Percentiles rank a stretch among this genome's conserved stretches.
Evolutionary conservation across 192 early-diverging fungal species (phyloP).

Genomic region (Spizellomyces punctatus): DNA sequence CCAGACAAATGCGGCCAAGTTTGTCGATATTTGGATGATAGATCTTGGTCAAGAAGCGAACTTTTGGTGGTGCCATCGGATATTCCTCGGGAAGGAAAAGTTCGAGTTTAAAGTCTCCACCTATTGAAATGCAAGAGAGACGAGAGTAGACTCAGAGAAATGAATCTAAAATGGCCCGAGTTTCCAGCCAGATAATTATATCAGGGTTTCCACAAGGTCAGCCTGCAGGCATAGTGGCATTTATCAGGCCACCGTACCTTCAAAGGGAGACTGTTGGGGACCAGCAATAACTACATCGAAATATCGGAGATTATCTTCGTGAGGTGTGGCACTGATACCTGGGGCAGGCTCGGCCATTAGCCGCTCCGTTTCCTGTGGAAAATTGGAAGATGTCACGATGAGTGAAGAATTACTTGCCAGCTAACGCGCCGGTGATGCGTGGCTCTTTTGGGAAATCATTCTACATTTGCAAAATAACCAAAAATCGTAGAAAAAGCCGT

Average conservation of each 20-base stretch:
- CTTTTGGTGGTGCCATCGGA: conserved; percentile 98
- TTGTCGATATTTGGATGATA: conserved; percentile 99
- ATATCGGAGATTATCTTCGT: conserved; percentile 95
- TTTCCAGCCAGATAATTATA: background rate
- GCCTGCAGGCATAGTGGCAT: background rate
- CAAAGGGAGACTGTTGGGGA: conserved; percentile 90
- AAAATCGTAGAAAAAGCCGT: too few relatives aligned
- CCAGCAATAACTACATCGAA: conserved; percentile 95
- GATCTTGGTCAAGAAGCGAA: conserved; percentile 95
- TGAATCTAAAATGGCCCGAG: background rate
- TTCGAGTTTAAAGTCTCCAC: conserved; percentile 91
- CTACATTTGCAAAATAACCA: background rate
- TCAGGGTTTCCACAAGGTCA: background rate
- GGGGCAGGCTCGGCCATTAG: conserved; percentile 92
- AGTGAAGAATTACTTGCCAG: background rate
- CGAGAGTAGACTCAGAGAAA: background rate
- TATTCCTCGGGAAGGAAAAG: conserved; percentile 97
- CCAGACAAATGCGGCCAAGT: conserved; percentile 95
- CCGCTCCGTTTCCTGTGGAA: conserved; percentile 87
- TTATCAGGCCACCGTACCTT: conserved; percentile 61
- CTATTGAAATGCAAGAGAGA: conserved; percentile 44
- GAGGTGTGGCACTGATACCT: conserved; percentile 84
- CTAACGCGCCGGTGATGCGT: background rate
- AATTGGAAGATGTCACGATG: background rate
- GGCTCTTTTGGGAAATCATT: background rate